These are phyloP conservation scores for Rhododendron ferrugineum DNA, from an alignment of 148 eudicot genomes.

Conservation along the genomic window DNA sequence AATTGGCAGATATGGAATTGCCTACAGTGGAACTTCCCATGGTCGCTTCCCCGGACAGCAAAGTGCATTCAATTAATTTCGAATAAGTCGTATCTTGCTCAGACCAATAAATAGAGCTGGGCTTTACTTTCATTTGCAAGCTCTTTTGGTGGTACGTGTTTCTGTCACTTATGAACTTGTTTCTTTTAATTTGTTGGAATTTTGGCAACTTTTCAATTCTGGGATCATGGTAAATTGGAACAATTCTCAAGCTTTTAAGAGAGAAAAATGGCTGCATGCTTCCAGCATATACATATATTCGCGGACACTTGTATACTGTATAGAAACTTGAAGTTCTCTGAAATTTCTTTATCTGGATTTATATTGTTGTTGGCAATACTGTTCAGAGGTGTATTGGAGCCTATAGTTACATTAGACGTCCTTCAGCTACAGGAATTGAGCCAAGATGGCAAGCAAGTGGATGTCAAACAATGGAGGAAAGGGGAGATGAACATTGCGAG, in stretches of 20 bases:
- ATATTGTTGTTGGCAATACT: conserved; percentile 6
- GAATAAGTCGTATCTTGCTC: neutral
- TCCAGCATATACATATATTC: neutral
- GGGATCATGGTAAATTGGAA: neutral
- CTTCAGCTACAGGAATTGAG: conserved; percentile 55
- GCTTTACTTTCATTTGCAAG: conserved; percentile 49
- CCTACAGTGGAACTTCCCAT: too few species aligned
- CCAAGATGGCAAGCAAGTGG: conserved; percentile 32
- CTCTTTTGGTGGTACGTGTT: conserved; percentile 49
- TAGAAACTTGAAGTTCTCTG: neutral
- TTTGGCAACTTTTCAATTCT: neutral
- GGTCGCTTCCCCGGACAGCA: too few species aligned
- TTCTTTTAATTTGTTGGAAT: neutral
- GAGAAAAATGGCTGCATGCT: neutral
- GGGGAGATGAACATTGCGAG: conserved; percentile 36
- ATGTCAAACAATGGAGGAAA: neutral
- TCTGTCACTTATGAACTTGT: neutral
- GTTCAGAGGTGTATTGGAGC: conserved; percentile 55
- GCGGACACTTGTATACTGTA: neutral
- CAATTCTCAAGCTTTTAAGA: neutral
- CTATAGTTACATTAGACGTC: conserved; percentile 52
- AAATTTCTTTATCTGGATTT: neutral
- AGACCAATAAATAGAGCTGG: neutral
- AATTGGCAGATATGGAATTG: too few species aligned
- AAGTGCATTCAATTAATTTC: neutral